Evolutionary conservation across 352 stramenopile species (phyloP).

Genomic region (Pythium guiyangense): DNA sequence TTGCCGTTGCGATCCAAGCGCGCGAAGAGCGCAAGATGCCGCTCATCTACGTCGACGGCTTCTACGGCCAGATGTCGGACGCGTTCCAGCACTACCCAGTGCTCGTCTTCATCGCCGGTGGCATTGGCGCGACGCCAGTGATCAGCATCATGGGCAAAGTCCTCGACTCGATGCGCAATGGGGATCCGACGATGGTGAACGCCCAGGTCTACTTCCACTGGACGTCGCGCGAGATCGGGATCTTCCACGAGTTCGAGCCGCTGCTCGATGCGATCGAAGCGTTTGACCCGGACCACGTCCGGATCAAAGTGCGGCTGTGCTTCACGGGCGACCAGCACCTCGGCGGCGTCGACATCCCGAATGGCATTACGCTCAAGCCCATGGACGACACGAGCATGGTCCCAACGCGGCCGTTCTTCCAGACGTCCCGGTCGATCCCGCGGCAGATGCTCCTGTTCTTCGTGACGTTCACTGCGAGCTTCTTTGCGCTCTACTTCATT

Average conservation of each 20-base stretch:
- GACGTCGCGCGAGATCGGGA: constrained; percentile 79
- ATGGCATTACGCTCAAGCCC: constrained; percentile 69
- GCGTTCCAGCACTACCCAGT: constrained; percentile 79
- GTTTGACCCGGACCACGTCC: constrained; percentile 59
- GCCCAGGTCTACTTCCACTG: constrained; percentile 83
- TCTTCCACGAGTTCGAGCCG: constrained; percentile 84
- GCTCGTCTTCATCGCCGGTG: constrained; percentile 75
- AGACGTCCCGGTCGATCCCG: constrained; percentile 54
- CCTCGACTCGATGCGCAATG: constrained; percentile 72
- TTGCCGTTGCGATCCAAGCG: constrained; percentile 66
- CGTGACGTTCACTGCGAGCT: constrained; percentile 71
- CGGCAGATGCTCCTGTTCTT: constrained; percentile 82
- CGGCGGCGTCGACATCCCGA: constrained; percentile 64
- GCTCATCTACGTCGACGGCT: constrained; percentile 79
- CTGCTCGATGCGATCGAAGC: constrained; percentile 73
- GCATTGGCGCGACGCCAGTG: constrained; percentile 87
- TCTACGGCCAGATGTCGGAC: constrained; percentile 83
- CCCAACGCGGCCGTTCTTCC: constrained; percentile 72
- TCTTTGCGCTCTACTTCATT: constrained; percentile 66
- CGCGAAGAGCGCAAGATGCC: constrained; percentile 75
- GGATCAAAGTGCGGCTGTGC: constrained; percentile 70
- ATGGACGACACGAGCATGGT: constrained; percentile 83
- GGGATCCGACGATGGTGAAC: constrained; percentile 61
- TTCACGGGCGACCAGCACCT: constrained; percentile 82
- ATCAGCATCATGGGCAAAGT: constrained; percentile 88